Percentiles rank a stretch among this genome's conserved stretches.
phyloP scores from a whole-genome alignment of 192 early-diverging fungal genomes.

The Lunasporangiospora selenospora region DNA sequence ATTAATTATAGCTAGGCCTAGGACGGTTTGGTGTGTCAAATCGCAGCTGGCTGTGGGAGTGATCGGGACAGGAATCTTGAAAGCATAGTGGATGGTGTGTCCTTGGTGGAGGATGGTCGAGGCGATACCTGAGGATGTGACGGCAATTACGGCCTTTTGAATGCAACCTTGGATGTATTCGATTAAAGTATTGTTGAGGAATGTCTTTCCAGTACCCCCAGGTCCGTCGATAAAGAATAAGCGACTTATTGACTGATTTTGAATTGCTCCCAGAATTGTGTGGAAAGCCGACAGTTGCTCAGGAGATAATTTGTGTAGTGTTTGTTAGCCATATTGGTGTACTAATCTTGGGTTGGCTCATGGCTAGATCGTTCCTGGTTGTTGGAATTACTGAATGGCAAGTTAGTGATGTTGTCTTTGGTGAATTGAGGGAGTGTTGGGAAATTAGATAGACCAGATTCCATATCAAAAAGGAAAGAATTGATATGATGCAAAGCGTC shows the following conservation, averaged over 20 bases:
- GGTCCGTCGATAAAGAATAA: conserved; percentile 24
- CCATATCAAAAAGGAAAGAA: conserved; percentile 3
- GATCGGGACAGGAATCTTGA: conserved; percentile 40
- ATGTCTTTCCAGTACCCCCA: conserved; percentile 26
- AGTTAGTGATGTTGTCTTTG: background rate
- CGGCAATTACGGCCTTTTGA: conserved; percentile 7
- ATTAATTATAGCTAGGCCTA: background rate
- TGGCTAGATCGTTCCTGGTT: background rate
- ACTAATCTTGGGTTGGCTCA: no score
- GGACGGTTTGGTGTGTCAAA: background rate
- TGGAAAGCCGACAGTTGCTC: background rate
- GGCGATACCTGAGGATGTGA: conserved; percentile 42
- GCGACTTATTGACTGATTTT: background rate
- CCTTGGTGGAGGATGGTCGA: conserved; percentile 26
- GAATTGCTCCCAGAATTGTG: background rate
- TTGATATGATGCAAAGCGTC: no score
- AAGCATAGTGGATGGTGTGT: conserved; percentile 34
- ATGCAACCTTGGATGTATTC: background rate
- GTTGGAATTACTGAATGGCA: background rate
- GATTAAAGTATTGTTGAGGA: conserved; percentile 32
- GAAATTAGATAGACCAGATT: background rate
- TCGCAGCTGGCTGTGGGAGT: conserved; percentile 10
- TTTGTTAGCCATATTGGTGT: no score
- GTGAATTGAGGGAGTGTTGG: background rate
- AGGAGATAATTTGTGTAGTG: no score